A percentile compares a stretch with the other conserved stretches of the same genome.
Conservation (phyloP, 768 basidiomycete species). For the Cystobasidium tubakii region DNA sequence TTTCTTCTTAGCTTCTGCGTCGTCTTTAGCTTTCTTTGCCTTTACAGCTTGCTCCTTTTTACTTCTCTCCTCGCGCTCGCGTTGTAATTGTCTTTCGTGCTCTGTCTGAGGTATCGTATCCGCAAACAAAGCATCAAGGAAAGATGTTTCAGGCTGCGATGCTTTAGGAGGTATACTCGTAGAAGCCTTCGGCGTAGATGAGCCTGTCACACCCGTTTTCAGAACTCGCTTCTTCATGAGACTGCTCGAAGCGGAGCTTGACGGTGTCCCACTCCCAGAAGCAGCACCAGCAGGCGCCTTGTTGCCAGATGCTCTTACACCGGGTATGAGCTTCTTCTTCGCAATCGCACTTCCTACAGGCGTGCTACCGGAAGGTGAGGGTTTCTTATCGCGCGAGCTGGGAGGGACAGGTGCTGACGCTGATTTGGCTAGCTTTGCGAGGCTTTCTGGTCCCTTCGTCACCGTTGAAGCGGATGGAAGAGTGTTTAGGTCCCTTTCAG, state of each 20-base stretch:
- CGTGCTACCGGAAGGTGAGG: background rate
- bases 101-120: slow-evolving; percentile 31
- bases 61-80: slow-evolving; percentile 25
- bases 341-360: background rate
- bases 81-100: slow-evolving; percentile 18
- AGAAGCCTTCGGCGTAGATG: background rate
- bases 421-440: background rate
- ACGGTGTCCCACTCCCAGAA: slow-evolving; percentile 6
- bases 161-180: background rate
- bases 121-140: slow-evolving; percentile 24
- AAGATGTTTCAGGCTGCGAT: background rate
- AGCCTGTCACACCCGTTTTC: background rate
- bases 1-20: slow-evolving; percentile 7
- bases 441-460: background rate
- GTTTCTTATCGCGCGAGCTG: background rate
- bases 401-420: background rate
- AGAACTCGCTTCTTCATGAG: slow-evolving; percentile 1
- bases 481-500: background rate
- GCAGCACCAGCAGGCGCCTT: background rate
- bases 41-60: background rate
- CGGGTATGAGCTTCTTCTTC: background rate
- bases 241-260: background rate
- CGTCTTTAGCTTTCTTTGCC: slow-evolving; percentile 14
- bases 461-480: background rate
- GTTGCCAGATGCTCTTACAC: background rate